Conservation (phyloP, 2,329 filamentous ascomycete genomes). For the Didymella glomerata region DNA sequence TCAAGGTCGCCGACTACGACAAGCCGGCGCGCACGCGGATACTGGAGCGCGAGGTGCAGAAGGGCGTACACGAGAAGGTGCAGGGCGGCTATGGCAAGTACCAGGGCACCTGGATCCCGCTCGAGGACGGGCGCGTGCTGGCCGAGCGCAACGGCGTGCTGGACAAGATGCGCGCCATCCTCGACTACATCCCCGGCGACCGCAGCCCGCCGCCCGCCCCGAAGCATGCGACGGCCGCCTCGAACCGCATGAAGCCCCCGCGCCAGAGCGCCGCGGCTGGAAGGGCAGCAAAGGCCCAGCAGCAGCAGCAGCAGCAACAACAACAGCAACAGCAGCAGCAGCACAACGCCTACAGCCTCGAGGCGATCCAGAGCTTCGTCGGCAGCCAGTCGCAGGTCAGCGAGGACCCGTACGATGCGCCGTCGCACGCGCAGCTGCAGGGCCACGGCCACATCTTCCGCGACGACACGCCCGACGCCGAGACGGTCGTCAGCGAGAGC, state of each 20-base stretch:
- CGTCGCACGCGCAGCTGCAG: constrained; percentile 49
- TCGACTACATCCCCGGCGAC: constrained; percentile 86
- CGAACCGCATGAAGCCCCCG: constrained; percentile 80
- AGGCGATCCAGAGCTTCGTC: constrained; percentile 33
- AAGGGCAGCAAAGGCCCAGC: constrained; percentile 18
- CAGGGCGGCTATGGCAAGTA: constrained; percentile 99
- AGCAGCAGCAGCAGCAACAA: not conserved
- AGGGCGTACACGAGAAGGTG: constrained; percentile 95
- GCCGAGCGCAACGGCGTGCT: constrained; percentile 88
- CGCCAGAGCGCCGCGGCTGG: constrained; percentile 71
- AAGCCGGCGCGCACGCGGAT: constrained; percentile 96
- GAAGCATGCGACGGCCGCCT: constrained; percentile 76
- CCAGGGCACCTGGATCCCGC: constrained; percentile 97
- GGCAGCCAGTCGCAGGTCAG: constrained; percentile 46
- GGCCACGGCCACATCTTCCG: constrained; percentile 67
- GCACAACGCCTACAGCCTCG: constrained; percentile 36
- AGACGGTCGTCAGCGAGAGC: constrained; percentile 82
- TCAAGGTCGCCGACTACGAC: constrained; percentile 96
- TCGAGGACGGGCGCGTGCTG: constrained; percentile 79
- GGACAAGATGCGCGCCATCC: constrained; percentile 83
- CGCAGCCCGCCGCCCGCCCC: constrained; percentile 92
- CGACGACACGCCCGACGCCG: constrained; percentile 83
- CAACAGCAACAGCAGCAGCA: not conserved
- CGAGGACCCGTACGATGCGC: constrained; percentile 71
- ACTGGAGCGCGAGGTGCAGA: constrained; percentile 94